A percentile compares a stretch with the other conserved stretches of the same genome.
phyloP scores from a whole-genome alignment of 352 stramenopile genomes.

The Phytophthora fragariae region DNA sequence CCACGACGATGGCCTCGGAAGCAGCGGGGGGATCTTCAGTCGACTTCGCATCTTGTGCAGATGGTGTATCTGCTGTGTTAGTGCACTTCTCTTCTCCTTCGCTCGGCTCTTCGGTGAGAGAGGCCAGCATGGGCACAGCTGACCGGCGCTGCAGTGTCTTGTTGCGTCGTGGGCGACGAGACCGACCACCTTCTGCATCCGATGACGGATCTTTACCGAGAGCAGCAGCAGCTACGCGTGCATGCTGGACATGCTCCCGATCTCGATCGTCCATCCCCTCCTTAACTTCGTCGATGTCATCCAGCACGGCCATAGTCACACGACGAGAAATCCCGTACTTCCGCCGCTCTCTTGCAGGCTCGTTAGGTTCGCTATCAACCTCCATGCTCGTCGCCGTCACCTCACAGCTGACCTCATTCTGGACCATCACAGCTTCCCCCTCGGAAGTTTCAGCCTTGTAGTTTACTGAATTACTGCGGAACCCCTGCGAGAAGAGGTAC shows the following conservation, averaged over 20 bases:
- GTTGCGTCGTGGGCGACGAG: constrained; percentile 39
- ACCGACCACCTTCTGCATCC: constrained; percentile 1
- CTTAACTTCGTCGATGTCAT: constrained; percentile 51
- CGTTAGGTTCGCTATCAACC: constrained; percentile 13
- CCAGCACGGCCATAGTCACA: constrained; percentile 60
- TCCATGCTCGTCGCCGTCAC: constrained; percentile 14
- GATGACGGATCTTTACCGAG: constrained; percentile 31
- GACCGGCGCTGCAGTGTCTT: constrained; percentile 58
- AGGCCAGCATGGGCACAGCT: constrained; percentile 45
- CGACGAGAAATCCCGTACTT: constrained; percentile 43
- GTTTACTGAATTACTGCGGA: constrained; percentile 41
- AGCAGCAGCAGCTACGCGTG: constrained; percentile 39
- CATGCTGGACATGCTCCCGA: constrained; percentile 51
- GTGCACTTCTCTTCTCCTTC: constrained; percentile 22
- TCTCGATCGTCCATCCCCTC: constrained; percentile 46
- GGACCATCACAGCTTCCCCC: neutral
- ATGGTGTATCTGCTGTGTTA: neutral
- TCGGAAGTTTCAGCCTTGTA: constrained; percentile 24
- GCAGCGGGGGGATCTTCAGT: neutral
- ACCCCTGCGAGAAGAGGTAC: constrained; percentile 77
- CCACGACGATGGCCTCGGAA: constrained; percentile 18
- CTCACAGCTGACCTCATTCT: constrained; percentile 3
- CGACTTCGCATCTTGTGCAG: neutral
- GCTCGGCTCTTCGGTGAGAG: constrained; percentile 54
- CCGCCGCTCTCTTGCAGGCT: constrained; percentile 20